Percentiles rank a stretch among this genome's conserved stretches.
These are phyloP conservation scores for Trichosporon sp. DNA, from an alignment of 1,284 basidiomycete species.

Conservation along the genomic window DNA sequence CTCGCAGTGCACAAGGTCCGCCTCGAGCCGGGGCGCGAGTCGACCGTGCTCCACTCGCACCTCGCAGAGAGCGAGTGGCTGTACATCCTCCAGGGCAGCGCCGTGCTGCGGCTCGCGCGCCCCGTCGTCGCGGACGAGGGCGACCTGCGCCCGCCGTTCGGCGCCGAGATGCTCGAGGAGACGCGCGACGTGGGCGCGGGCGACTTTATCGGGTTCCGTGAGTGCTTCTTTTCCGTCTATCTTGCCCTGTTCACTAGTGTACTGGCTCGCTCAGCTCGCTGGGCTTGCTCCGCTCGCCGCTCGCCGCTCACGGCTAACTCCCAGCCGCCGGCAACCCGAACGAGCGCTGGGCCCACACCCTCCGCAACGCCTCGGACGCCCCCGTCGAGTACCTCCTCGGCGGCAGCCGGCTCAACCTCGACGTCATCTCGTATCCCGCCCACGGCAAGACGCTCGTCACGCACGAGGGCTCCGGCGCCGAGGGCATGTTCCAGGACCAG, in stretches of 20 bases:
- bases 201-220: constrained; percentile 22
- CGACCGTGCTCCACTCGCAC: constrained; percentile 32
- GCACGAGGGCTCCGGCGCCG: constrained; percentile 14
- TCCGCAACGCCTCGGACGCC: constrained; percentile 7
- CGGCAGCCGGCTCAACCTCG: constrained; percentile 15
- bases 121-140: constrained; percentile 1
- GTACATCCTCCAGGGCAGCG: constrained; percentile 26
- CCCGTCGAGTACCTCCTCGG: constrained; percentile 16
- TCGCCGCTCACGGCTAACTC: not conserved
- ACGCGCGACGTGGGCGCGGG: constrained; percentile 7
- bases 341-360: constrained; percentile 18
- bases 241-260: no score
- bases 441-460: constrained; percentile 17
- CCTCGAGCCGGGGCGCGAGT: constrained; percentile 23
- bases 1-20: constrained; percentile 28
- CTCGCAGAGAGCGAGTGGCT: constrained; percentile 29
- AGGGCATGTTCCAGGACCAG: constrained; percentile 15
- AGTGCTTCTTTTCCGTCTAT: not conserved
- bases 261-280: not conserved
- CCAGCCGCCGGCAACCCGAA: constrained; percentile 13
- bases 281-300: not conserved
- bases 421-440: constrained; percentile 19
- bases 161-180: constrained; percentile 3
- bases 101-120: constrained; percentile 17
- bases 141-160: constrained; percentile 15